Conservation (phyloP, 139 green algal genomes). For the Chlorella ohadii region DNA sequence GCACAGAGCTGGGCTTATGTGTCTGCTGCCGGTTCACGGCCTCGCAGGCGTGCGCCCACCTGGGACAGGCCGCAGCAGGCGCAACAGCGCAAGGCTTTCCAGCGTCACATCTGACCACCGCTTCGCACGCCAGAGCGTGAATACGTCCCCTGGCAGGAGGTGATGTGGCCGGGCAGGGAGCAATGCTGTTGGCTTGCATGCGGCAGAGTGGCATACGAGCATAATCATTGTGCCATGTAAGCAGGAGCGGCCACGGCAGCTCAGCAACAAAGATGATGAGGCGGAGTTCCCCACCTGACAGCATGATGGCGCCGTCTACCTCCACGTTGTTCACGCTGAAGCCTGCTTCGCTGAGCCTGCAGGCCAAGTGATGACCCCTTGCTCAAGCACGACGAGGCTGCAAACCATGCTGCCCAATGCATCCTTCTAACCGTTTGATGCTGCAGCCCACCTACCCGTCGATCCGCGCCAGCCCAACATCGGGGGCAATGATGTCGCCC, state of each 20-base stretch:
- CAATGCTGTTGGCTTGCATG: too few relatives aligned
- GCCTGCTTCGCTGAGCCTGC: conserved; percentile 37
- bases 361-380: background rate
- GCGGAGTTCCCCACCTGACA: background rate
- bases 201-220: too few relatives aligned
- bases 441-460: conserved; percentile 35
- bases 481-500: conserved; percentile 38
- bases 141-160: conserved; percentile 21
- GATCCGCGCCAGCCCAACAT: conserved; percentile 47
- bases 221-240: too few relatives aligned
- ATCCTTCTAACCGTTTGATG: too few relatives aligned
- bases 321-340: conserved; percentile 56
- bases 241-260: too few relatives aligned
- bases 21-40: too few relatives aligned
- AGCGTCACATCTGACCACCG: background rate
- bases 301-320: conserved; percentile 32
- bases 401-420: too few relatives aligned
- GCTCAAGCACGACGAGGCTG: too few relatives aligned
- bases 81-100: conserved; percentile 18
- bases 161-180: background rate
- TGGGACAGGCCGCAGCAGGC: conserved; percentile 9
- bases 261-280: too few relatives aligned
- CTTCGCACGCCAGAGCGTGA: conserved; percentile 26
- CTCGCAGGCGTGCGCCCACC: background rate
- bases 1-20: too few relatives aligned